These are phyloP conservation scores for Tausonia pullulans DNA, from an alignment of 1,284 basidiomycete genomes.

Conservation along the genomic window DNA sequence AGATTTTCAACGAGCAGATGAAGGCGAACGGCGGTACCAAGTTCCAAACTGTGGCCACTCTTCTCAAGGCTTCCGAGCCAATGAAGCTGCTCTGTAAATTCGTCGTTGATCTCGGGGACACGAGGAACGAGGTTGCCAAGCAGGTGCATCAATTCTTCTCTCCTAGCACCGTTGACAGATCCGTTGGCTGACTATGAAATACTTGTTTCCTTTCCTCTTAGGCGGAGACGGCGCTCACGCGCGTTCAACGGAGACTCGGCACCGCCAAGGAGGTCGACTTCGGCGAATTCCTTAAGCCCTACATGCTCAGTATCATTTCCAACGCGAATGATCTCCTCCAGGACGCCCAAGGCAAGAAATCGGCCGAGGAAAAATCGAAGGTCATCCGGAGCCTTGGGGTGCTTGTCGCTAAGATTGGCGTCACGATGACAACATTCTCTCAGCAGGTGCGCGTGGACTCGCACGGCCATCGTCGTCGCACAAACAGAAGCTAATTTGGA, in stretches of 20 bases:
- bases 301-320: conserved; percentile 72
- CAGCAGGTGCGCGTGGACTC: conserved; percentile 57
- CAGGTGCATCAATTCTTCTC: neutral
- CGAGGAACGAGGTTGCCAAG: conserved; percentile 43
- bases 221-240: conserved; percentile 49
- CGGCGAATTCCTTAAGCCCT: conserved; percentile 51
- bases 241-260: conserved; percentile 12
- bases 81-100: conserved; percentile 59
- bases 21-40: no score
- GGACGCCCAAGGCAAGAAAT: conserved; percentile 62
- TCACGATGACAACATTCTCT: conserved; percentile 58
- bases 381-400: conserved; percentile 69
- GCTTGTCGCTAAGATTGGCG: conserved; percentile 60
- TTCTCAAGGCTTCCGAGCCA: conserved; percentile 51
- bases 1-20: conserved; percentile 19
- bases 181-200: neutral
- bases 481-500: neutral
- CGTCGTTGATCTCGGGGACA: conserved; percentile 61
- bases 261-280: conserved; percentile 42
- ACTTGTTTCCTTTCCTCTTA: conserved; percentile 25
- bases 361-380: conserved; percentile 52
- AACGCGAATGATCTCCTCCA: conserved; percentile 71
- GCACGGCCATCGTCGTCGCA: neutral
- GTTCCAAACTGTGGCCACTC: no score
- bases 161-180: neutral